These are phyloP conservation scores for Pythium angustatum DNA, from an alignment of 352 stramenopile species.

Conservation along the genomic window DNA sequence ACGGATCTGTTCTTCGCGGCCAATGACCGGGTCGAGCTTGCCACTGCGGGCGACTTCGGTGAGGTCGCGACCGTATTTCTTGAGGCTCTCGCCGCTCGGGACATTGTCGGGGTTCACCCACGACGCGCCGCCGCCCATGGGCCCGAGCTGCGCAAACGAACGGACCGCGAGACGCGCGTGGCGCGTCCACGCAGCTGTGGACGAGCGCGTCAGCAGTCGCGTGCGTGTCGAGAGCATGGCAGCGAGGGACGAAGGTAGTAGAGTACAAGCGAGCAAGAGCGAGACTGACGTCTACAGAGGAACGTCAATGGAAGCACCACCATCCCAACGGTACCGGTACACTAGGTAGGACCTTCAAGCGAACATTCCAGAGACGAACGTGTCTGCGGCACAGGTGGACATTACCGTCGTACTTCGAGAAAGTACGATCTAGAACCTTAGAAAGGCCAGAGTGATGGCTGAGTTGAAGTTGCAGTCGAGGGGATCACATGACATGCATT, in stretches of 20 bases:
- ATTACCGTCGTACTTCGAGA: neutral
- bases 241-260: neutral
- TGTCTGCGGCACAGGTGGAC: neutral
- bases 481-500: too few species aligned
- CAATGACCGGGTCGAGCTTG: slow-evolving; percentile 98
- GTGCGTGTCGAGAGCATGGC: slow-evolving; percentile 7
- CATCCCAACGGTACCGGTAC: neutral
- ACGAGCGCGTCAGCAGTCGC: slow-evolving; percentile 1
- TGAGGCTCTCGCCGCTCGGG: slow-evolving; percentile 77
- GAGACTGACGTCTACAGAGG: neutral
- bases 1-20: slow-evolving; percentile 97
- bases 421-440: slow-evolving; percentile 21
- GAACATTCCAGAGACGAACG: slow-evolving; percentile 14
- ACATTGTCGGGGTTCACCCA: slow-evolving; percentile 87
- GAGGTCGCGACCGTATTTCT: slow-evolving; percentile 96
- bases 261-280: neutral
- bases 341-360: neutral
- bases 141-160: too few species aligned
- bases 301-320: neutral
- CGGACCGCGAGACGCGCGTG: too few species aligned
- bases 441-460: neutral
- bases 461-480: slow-evolving; percentile 6
- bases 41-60: slow-evolving; percentile 89
- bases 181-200: neutral
- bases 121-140: slow-evolving; percentile 12